These are phyloP conservation scores for Mortierella alpina DNA, from an alignment of 192 early-diverging fungal genomes.

Conservation along the genomic window DNA sequence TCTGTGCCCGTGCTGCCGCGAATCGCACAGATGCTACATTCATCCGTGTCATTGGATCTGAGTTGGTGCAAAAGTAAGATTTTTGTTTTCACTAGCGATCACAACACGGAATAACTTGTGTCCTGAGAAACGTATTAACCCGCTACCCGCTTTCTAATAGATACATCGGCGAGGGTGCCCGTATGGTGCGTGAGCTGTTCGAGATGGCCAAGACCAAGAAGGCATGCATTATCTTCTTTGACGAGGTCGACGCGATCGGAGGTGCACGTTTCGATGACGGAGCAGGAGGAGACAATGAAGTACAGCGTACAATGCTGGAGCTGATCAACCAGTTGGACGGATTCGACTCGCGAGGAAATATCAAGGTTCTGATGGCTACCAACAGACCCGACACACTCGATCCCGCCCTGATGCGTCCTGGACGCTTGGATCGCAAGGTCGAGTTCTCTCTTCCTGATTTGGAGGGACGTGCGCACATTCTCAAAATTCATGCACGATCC, in stretches of 20 bases:
- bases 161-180: slow-evolving; percentile 98
- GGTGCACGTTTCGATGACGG: slow-evolving; percentile 98
- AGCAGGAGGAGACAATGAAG: slow-evolving; percentile 99
- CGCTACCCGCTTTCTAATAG: slow-evolving; percentile 26
- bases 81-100: not conserved
- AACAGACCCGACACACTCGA: slow-evolving; percentile 97
- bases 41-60: slow-evolving; percentile 99
- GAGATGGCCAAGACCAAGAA: slow-evolving; percentile 99
- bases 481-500: slow-evolving; percentile 98
- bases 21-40: slow-evolving; percentile 99
- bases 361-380: slow-evolving; percentile 99
- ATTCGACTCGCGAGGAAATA: slow-evolving; percentile 99
- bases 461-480: slow-evolving; percentile 96
- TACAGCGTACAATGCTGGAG: slow-evolving; percentile 99
- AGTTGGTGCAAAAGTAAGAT: slow-evolving; percentile 93
- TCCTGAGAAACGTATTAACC: not conserved
- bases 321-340: slow-evolving; percentile 99
- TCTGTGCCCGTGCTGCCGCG: slow-evolving; percentile 97
- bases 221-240: slow-evolving; percentile 99
- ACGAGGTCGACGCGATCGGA: slow-evolving; percentile 99
- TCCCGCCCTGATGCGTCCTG: slow-evolving; percentile 96
- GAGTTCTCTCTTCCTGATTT: slow-evolving; percentile 98
- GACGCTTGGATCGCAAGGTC: slow-evolving; percentile 97
- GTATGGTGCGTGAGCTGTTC: slow-evolving; percentile 99
- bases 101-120: too few relatives aligned